phyloP scores from a whole-genome alignment of 2,329 filamentous ascomycete genomes.

The Fusarium coicis region DNA sequence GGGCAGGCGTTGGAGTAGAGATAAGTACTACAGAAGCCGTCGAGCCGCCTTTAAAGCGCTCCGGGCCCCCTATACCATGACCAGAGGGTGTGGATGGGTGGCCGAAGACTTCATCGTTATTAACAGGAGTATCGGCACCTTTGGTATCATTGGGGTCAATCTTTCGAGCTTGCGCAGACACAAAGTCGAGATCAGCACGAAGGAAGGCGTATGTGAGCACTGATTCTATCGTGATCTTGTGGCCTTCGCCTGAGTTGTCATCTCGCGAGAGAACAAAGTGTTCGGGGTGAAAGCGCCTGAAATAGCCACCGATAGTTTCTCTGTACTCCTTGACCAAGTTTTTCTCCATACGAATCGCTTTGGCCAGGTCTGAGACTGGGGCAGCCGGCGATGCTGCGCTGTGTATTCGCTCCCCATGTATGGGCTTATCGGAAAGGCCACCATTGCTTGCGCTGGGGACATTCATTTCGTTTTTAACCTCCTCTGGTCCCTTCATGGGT shows the following conservation, averaged over 20 bases:
- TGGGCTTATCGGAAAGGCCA: conserved; percentile 49
- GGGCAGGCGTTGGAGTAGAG: conserved; percentile 88
- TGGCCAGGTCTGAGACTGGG: conserved; percentile 64
- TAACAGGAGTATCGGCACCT: conserved; percentile 80
- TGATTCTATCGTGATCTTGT: conserved; percentile 73
- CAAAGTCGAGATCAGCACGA: conserved; percentile 93
- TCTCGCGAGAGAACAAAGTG: conserved; percentile 68
- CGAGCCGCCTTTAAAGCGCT: conserved; percentile 90
- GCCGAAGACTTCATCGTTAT: conserved; percentile 85
- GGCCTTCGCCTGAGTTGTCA: conserved; percentile 43
- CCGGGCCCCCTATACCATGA: conserved; percentile 75
- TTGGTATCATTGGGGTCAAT: conserved; percentile 77
- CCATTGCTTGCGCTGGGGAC: conserved; percentile 49
- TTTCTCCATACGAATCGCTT: conserved; percentile 75
- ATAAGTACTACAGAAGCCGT: conserved; percentile 92
- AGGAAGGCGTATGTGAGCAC: conserved; percentile 93
- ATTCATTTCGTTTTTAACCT: conserved; percentile 53
- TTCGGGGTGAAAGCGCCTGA: conserved; percentile 86
- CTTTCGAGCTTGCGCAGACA: conserved; percentile 87
- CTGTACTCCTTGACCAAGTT: conserved; percentile 82
- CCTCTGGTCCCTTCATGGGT: conserved; percentile 62
- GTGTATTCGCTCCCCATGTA: conserved; percentile 52
- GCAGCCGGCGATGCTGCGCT: conserved; percentile 59
- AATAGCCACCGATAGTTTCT: conserved; percentile 91
- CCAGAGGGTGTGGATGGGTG: conserved; percentile 64